Evolutionary conservation across 129 eudicot genomes (phyloP).

Genomic region (Glebionis coronaria): DNA sequence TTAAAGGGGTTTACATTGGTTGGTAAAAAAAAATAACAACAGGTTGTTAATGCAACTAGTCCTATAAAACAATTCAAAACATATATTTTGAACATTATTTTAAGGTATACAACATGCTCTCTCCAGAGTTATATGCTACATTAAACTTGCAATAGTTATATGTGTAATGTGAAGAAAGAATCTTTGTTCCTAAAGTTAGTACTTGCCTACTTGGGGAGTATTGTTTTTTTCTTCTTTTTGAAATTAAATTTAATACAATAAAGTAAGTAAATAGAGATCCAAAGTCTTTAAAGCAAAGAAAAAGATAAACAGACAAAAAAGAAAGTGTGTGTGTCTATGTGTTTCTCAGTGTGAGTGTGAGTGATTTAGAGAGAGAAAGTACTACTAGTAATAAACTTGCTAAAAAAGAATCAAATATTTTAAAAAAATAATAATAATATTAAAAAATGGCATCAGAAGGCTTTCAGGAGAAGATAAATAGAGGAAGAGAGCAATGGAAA

Average conservation of each 20-base stretch:
- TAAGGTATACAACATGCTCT: neutral
- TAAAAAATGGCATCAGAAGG: constrained; percentile 52
- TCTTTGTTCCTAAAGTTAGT: constrained; percentile 23
- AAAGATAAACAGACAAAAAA: constrained; percentile 35
- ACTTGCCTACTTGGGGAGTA: constrained; percentile 14
- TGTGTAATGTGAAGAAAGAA: constrained; percentile 25
- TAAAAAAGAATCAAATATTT: constrained; percentile 1
- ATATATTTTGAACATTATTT: constrained; percentile 1
- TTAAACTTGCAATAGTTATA: constrained; percentile 1
- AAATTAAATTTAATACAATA: neutral
- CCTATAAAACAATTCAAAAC: neutral
- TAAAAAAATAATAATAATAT: constrained; percentile 15
- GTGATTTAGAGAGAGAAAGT: constrained; percentile 16
- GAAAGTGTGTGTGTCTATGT: constrained; percentile 6
- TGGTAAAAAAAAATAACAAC: no score
- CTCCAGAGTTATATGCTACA: neutral
- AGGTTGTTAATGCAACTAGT: no score
- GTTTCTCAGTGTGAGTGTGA: neutral
- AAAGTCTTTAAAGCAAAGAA: constrained; percentile 27
- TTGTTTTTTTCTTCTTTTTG: neutral
- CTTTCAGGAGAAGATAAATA: constrained; percentile 54
- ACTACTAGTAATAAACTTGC: no score
- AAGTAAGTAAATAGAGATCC: constrained; percentile 15
- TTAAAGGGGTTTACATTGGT: no score
- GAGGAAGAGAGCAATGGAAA: constrained; percentile 60